phyloP scores from a whole-genome alignment of 2,329 filamentous ascomycete genomes.

The Phoma herbarum region DNA sequence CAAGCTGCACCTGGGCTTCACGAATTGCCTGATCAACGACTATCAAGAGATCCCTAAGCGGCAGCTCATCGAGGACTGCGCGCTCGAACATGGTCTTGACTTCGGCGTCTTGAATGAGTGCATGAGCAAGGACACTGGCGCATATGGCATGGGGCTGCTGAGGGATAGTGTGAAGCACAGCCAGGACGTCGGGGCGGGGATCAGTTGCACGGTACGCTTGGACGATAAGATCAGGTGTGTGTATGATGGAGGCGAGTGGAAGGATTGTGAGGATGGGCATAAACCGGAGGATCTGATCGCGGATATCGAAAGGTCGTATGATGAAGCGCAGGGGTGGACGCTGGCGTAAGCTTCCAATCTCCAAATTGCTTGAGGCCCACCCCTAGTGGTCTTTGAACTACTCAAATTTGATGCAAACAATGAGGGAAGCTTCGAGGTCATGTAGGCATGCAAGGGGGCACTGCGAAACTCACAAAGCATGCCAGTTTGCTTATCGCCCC shows the following conservation, averaged over 20 bases:
- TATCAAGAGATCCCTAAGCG: slow-evolving; percentile 81
- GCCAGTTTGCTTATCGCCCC: no score
- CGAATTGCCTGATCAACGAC: slow-evolving; percentile 83
- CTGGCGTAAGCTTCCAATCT: slow-evolving; percentile 1
- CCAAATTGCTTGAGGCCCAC: no score
- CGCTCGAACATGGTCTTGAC: slow-evolving; percentile 88
- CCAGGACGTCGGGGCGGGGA: slow-evolving; percentile 57
- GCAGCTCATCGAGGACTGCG: slow-evolving; percentile 83
- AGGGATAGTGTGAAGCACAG: slow-evolving; percentile 72
- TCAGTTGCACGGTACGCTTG: slow-evolving; percentile 66
- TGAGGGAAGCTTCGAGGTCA: no score
- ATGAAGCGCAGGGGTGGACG: slow-evolving; percentile 42
- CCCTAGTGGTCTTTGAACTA: no score
- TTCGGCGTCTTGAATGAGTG: slow-evolving; percentile 84
- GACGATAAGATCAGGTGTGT: slow-evolving; percentile 85
- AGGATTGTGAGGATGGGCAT: slow-evolving; percentile 74
- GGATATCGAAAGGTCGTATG: slow-evolving; percentile 76
- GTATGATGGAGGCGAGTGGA: slow-evolving; percentile 80
- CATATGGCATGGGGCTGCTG: slow-evolving; percentile 72
- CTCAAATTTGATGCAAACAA: no score
- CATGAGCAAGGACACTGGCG: slow-evolving; percentile 77
- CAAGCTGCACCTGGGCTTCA: slow-evolving; percentile 89
- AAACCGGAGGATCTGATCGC: slow-evolving; percentile 76
- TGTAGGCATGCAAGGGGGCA: no score
- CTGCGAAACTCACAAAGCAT: no score